Percentiles rank a stretch among this genome's conserved stretches.
Evolutionary conservation across 179 eudicot species (phyloP).

Genomic region (Pouteria campechiana): DNA sequence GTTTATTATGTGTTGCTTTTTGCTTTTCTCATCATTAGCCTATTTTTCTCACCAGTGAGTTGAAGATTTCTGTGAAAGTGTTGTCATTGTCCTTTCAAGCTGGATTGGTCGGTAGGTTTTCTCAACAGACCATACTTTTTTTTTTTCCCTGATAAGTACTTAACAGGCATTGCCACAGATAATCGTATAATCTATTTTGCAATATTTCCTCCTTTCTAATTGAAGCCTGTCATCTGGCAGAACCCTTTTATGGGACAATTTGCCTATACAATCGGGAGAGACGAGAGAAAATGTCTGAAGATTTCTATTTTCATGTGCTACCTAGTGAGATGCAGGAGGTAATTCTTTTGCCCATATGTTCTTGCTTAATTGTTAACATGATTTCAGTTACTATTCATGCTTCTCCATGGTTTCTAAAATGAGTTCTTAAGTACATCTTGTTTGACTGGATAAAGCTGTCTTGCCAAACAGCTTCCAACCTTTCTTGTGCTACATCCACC

Average conservation of each 20-base stretch:
- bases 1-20: neutral
- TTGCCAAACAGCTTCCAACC: no score
- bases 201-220: slow-evolving; percentile 9
- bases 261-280: slow-evolving; percentile 95
- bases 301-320: slow-evolving; percentile 57
- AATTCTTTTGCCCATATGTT: slow-evolving; percentile 13
- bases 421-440: no score
- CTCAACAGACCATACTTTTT: no score
- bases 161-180: no score
- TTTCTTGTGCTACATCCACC: no score
- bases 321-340: slow-evolving; percentile 71
- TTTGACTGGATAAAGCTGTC: no score
- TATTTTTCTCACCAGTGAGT: slow-evolving; percentile 44
- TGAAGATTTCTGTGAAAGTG: slow-evolving; percentile 95
- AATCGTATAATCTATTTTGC: no score
- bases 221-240: slow-evolving; percentile 36
- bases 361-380: no score
- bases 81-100: slow-evolving; percentile 87
- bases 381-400: no score
- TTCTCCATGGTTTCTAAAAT: no score
- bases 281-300: slow-evolving; percentile 94
- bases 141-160: no score
- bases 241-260: slow-evolving; percentile 93
- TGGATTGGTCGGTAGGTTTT: slow-evolving; percentile 79
- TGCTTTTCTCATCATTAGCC: neutral